A percentile compares a stretch with the other conserved stretches of the same genome.
These are phyloP conservation scores for Coleophoma eucalyptorum DNA, from an alignment of 2,329 filamentous ascomycete genomes.

Conservation along the genomic window DNA sequence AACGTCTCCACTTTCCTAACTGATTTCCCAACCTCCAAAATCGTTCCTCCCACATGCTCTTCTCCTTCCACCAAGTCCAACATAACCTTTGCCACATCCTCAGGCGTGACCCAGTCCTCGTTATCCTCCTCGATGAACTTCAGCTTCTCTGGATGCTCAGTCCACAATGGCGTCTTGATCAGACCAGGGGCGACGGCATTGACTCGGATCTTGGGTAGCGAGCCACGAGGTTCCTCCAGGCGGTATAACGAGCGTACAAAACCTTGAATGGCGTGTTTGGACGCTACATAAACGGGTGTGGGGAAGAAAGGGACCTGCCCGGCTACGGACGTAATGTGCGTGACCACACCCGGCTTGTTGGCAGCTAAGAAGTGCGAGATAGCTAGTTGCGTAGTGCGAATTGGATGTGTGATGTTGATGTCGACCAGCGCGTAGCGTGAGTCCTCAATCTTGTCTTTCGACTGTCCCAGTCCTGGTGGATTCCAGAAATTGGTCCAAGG, in stretches of 20 bases:
- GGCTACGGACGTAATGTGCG: conserved; percentile 44
- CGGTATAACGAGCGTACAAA: conserved; percentile 34
- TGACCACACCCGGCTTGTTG: conserved; percentile 11
- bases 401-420: conserved; percentile 47
- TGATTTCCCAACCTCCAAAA: conserved; percentile 35
- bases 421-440: conserved; percentile 39
- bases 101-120: conserved; percentile 35
- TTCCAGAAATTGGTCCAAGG: conserved; percentile 39
- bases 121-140: conserved; percentile 14
- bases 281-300: conserved; percentile 39
- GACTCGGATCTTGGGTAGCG: conserved; percentile 28
- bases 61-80: conserved; percentile 30
- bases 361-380: conserved; percentile 36
- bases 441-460: conserved; percentile 30
- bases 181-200: conserved; percentile 39
- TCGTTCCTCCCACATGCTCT: conserved; percentile 31
- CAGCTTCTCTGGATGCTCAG: conserved; percentile 8
- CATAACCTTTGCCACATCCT: conserved; percentile 40
- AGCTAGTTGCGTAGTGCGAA: conserved; percentile 45
- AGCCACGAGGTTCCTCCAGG: conserved; percentile 9
- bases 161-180: conserved; percentile 24
- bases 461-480: conserved; percentile 34
- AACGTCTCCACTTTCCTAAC: conserved; percentile 28
- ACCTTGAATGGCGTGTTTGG: conserved; percentile 42
- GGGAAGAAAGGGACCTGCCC: conserved; percentile 33